phyloP scores from a whole-genome alignment of 768 basidiomycete genomes.

The Imleria badia region DNA sequence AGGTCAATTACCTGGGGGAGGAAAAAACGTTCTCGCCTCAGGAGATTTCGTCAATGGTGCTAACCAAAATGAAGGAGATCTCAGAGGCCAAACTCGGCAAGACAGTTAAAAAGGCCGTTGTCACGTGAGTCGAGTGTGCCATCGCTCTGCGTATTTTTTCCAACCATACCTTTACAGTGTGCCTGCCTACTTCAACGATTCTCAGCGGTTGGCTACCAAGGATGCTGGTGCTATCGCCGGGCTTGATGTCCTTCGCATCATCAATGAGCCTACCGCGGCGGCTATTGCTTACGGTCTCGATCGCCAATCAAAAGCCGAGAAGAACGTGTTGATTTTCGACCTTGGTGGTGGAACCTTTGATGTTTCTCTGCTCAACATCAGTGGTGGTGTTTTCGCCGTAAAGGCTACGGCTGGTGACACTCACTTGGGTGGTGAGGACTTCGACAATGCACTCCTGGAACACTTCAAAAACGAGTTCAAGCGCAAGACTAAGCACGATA shows the following conservation, averaged over 20 bases:
- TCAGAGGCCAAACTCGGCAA: constrained; percentile 99
- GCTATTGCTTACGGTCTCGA: constrained; percentile 99
- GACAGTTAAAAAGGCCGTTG: constrained; percentile 97
- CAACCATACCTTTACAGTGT: constrained; percentile 48
- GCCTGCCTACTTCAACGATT: constrained; percentile 99
- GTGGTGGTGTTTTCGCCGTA: constrained; percentile 97
- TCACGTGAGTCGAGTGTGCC: constrained; percentile 69
- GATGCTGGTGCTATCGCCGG: constrained; percentile 98
- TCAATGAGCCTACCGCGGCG: constrained; percentile 99
- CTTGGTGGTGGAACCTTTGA: constrained; percentile 99
- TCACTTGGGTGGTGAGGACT: constrained; percentile 99
- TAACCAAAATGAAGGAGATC: constrained; percentile 99
- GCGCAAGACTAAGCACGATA: constrained; percentile 94
- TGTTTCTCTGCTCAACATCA: constrained; percentile 98
- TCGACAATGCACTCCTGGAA: constrained; percentile 96
- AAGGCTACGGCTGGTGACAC: constrained; percentile 99
- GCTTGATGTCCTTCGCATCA: constrained; percentile 99
- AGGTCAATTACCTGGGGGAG: constrained; percentile 93
- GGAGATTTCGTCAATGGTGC: constrained; percentile 99
- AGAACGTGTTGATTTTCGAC: constrained; percentile 99
- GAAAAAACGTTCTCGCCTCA: constrained; percentile 96
- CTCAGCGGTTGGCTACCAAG: constrained; percentile 98
- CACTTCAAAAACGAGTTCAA: constrained; percentile 99
- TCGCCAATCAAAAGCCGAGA: constrained; percentile 90
- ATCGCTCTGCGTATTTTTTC: neutral